Conservation (phyloP, 352 stramenopile genomes). For the Globisporangium megalacanthum region DNA sequence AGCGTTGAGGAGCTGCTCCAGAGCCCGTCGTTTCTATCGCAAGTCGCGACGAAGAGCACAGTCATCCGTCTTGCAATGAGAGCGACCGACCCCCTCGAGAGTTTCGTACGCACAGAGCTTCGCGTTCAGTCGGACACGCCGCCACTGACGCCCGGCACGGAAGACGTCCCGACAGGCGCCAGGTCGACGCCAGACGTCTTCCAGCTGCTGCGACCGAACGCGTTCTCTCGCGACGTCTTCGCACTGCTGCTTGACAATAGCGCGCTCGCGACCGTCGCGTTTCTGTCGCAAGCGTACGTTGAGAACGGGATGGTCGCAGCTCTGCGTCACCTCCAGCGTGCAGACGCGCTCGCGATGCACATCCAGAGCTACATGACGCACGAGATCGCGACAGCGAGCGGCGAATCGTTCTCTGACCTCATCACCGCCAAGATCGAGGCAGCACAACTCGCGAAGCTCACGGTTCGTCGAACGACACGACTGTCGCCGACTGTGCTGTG, state of each 20-base stretch:
- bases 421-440: slow-evolving; percentile 24
- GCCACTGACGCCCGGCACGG: neutral
- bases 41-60: slow-evolving; percentile 25
- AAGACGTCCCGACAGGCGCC: neutral
- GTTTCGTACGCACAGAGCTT: neutral
- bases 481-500: neutral
- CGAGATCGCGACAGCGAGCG: slow-evolving; percentile 10
- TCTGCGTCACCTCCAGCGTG: slow-evolving; percentile 35
- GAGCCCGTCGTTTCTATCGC: slow-evolving; percentile 28
- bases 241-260: slow-evolving; percentile 20
- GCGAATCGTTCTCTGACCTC: slow-evolving; percentile 17
- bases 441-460: slow-evolving; percentile 34
- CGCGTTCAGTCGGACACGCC: neutral
- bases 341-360: slow-evolving; percentile 38
- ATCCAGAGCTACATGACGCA: slow-evolving; percentile 28
- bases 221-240: slow-evolving; percentile 14
- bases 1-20: slow-evolving; percentile 13
- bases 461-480: slow-evolving; percentile 13
- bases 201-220: neutral
- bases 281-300: slow-evolving; percentile 41
- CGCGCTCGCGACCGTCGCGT: slow-evolving; percentile 26
- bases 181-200: neutral
- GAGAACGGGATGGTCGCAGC: slow-evolving; percentile 31
- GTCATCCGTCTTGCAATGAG: slow-evolving; percentile 23
- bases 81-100: slow-evolving; percentile 12